These are phyloP conservation scores for Ramularia collo-cygni DNA, from an alignment of 2,329 filamentous ascomycete genomes.

Conservation along the genomic window DNA sequence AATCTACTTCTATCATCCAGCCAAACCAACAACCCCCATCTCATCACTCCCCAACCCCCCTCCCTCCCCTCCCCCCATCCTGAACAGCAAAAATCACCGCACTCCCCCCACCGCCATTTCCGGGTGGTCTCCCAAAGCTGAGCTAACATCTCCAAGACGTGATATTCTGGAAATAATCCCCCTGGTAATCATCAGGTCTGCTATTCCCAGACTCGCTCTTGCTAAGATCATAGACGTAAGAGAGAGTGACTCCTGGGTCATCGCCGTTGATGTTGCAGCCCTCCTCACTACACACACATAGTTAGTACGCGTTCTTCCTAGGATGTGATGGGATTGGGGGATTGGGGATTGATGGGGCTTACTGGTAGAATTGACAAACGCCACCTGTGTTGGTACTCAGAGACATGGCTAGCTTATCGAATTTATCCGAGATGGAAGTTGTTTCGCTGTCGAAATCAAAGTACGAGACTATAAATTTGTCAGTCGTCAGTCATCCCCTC, in stretches of 20 bases:
- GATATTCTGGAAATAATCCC: background rate
- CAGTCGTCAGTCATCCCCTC: no score
- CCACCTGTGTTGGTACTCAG: background rate
- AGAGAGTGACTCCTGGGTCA: background rate
- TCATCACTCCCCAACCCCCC: no score
- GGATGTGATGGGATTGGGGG: background rate
- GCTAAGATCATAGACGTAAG: background rate
- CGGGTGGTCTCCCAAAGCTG: no score
- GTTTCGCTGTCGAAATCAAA: background rate
- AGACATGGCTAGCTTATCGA: background rate
- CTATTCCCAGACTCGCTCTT: background rate
- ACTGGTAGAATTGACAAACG: background rate
- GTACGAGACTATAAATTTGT: background rate
- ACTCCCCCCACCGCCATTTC: no score
- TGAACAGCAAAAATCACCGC: no score
- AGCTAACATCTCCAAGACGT: slow-evolving; percentile 1
- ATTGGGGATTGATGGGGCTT: no score
- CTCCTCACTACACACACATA: background rate
- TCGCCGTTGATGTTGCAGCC: background rate
- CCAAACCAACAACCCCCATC: no score
- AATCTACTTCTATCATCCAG: no score
- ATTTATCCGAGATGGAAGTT: background rate
- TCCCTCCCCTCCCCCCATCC: no score
- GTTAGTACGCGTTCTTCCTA: background rate
- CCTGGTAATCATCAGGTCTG: background rate